A percentile compares a stretch with the other conserved stretches of the same genome.
Conservation (phyloP, 75 land plant species). For the Sequoia sempervirens region DNA sequence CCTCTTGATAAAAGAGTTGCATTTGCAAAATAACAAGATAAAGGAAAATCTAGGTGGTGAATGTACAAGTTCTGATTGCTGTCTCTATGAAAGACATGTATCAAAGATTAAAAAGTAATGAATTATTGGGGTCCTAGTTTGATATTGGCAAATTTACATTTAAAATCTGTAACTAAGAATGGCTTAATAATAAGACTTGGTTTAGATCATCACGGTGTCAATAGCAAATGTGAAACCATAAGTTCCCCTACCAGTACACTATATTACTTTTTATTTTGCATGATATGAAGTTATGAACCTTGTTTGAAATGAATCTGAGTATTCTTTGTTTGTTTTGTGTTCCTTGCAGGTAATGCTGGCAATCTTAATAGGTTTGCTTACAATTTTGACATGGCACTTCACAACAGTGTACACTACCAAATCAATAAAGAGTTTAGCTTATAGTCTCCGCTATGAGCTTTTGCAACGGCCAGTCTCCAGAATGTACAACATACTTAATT, state of each 20-base stretch:
- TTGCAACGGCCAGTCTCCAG: conserved; percentile 66
- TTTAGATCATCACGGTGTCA: background rate
- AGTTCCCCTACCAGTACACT: background rate
- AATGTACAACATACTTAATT: conserved; percentile 72
- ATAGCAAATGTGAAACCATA: background rate
- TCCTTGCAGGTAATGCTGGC: conserved; percentile 69
- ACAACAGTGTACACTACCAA: conserved; percentile 61
- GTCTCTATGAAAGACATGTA: background rate
- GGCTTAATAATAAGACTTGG: background rate
- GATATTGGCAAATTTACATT: conserved; percentile 7
- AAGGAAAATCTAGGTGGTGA: background rate
- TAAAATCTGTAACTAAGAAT: background rate
- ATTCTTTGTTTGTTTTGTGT: conserved; percentile 1
- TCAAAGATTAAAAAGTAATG: background rate
- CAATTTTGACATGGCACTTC: conserved; percentile 82
- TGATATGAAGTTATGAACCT: background rate
- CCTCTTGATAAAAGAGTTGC: background rate
- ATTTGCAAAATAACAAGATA: background rate
- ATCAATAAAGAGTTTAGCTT: conserved; percentile 70
- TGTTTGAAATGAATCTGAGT: conserved; percentile 3
- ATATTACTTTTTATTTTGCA: background rate
- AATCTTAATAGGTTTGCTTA: conserved; percentile 69
- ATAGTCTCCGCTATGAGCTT: conserved; percentile 67
- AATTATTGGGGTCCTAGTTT: background rate
- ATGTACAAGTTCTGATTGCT: background rate